phyloP scores from a whole-genome alignment of 2,329 filamentous ascomycete genomes.

The Epichloe coenophiala region DNA sequence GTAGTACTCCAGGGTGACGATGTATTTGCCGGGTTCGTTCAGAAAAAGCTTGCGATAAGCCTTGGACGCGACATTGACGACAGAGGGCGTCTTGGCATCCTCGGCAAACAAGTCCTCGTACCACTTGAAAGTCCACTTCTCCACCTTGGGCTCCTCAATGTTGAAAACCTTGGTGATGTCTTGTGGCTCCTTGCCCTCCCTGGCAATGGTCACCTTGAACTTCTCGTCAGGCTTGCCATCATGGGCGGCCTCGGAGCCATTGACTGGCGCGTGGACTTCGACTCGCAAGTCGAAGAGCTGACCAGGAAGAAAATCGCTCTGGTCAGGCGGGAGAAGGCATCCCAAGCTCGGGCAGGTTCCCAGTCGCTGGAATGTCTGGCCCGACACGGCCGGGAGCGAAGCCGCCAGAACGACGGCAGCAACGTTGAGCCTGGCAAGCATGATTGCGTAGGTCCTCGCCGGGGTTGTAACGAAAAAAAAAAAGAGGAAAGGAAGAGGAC shows the following conservation, averaged over 20 bases:
- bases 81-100: conserved; percentile 52
- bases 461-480: not conserved
- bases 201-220: conserved; percentile 63
- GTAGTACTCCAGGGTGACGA: conserved; percentile 64
- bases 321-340: conserved; percentile 47
- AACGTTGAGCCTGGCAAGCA: conserved; percentile 24
- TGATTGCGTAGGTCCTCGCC: conserved; percentile 7
- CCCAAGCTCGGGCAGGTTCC: conserved; percentile 46
- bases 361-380: conserved; percentile 46
- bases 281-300: conserved; percentile 76
- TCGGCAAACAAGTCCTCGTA: conserved; percentile 72
- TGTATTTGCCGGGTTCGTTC: conserved; percentile 68
- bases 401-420: conserved; percentile 19
- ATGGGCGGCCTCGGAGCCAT: conserved; percentile 67
- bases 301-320: conserved; percentile 69
- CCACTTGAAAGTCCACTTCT: conserved; percentile 76
- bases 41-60: conserved; percentile 63
- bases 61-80: conserved; percentile 72
- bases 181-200: conserved; percentile 40
- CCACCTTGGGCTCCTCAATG: conserved; percentile 55
- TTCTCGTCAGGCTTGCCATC: conserved; percentile 54
- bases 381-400: conserved; percentile 28
- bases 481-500: not conserved
- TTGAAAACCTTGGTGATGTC: conserved; percentile 54
- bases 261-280: conserved; percentile 68